Evolutionary conservation across 1,284 basidiomycete genomes (phyloP).

Genomic region (Papiliotrema nemorosa): DNA sequence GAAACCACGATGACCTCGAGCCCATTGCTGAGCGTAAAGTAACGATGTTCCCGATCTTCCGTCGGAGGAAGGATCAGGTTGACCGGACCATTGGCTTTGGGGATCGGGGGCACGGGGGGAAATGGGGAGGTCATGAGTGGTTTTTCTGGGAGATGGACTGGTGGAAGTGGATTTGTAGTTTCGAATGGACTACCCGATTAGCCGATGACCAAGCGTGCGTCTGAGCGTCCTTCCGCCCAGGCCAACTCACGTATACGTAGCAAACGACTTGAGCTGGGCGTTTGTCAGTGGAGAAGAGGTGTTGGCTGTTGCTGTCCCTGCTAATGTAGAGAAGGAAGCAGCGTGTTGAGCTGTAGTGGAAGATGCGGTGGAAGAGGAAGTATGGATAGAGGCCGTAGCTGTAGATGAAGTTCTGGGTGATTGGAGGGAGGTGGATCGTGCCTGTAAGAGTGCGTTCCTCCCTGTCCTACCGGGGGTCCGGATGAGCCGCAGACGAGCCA

Average conservation of each 20-base stretch:
- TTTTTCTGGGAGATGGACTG: slow-evolving; percentile 2
- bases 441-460: not conserved
- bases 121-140: slow-evolving; percentile 20
- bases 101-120: slow-evolving; percentile 34
- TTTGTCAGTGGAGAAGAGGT: not conserved
- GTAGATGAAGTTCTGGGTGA: not conserved
- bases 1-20: slow-evolving; percentile 82
- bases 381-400: not conserved
- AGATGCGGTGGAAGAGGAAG: not conserved
- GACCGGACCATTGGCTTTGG: slow-evolving; percentile 47
- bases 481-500: not conserved
- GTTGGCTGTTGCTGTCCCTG: not conserved
- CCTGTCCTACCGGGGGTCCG: not conserved
- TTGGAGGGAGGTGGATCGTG: not conserved
- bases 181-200: not conserved
- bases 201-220: not conserved
- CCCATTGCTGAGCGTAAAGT: slow-evolving; percentile 82
- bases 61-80: slow-evolving; percentile 61
- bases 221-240: too few relatives aligned
- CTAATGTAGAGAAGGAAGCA: not conserved
- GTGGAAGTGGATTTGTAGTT: slow-evolving; percentile 1
- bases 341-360: not conserved
- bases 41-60: slow-evolving; percentile 69
- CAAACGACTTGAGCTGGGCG: too few relatives aligned
- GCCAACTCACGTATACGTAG: too few relatives aligned